Evolutionary conservation across 441 rosid genomes (phyloP).

Genomic region (Manihot esculenta): DNA sequence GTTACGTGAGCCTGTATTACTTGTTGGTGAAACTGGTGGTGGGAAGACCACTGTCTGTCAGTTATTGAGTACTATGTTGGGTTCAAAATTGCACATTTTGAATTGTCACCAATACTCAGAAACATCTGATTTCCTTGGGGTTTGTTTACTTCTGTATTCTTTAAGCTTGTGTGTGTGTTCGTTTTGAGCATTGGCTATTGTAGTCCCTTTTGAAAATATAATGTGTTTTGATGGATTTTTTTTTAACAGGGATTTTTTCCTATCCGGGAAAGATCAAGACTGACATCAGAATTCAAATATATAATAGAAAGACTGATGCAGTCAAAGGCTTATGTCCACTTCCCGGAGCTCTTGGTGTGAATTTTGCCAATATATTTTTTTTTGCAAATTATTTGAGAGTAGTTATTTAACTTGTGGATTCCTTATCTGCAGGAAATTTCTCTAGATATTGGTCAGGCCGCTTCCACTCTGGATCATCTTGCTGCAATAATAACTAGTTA

Average conservation of each 20-base stretch:
- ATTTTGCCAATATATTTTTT: conserved; percentile 17
- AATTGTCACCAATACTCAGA: conserved; percentile 98
- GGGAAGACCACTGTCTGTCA: conserved; percentile 99
- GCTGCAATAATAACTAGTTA: conserved; percentile 39
- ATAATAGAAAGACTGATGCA: conserved; percentile 58
- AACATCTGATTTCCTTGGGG: conserved; percentile 98
- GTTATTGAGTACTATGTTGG: conserved; percentile 57
- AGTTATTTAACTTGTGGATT: conserved; percentile 26
- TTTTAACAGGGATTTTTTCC: conserved; percentile 90
- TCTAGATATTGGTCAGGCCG: conserved; percentile 65
- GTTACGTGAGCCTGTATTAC: conserved; percentile 94
- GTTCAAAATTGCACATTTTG: conserved; percentile 73
- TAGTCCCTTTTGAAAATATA: not conserved
- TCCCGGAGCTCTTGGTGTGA: conserved; percentile 49
- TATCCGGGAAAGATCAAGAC: conserved; percentile 85
- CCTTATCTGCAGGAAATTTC: conserved; percentile 54
- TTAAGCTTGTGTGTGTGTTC: too few species aligned
- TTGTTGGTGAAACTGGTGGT: conserved; percentile 99
- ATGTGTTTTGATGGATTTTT: conserved; percentile 22
- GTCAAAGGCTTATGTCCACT: conserved; percentile 48
- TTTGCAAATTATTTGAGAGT: conserved; percentile 6
- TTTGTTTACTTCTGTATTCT: conserved; percentile 37
- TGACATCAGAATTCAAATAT: conserved; percentile 54
- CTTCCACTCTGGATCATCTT: conserved; percentile 56
- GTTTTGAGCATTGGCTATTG: conserved; percentile 9